phyloP scores from a whole-genome alignment of 768 basidiomycete species.

The Leucogyrophana mollusca region DNA sequence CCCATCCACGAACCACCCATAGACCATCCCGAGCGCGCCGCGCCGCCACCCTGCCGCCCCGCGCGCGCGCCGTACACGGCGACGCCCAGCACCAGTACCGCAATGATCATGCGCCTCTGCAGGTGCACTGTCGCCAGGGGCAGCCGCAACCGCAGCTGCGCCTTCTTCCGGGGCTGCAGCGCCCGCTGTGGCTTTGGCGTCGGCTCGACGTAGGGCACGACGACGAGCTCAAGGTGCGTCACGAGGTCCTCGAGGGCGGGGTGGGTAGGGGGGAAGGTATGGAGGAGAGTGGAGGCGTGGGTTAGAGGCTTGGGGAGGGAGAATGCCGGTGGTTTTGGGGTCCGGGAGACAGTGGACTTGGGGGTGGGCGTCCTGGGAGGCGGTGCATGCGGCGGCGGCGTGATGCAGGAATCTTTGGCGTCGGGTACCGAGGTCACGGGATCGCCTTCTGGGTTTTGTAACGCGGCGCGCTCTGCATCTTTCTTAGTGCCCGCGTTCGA shows the following conservation, averaged over 20 bases:
- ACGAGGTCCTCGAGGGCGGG: conserved; percentile 66
- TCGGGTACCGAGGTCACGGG: no score
- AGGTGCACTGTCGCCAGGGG: conserved; percentile 3
- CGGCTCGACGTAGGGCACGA: conserved; percentile 30
- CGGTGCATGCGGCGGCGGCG: neutral
- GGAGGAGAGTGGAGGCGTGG: conserved; percentile 57
- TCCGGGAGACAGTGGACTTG: neutral
- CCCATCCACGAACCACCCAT: conserved; percentile 20
- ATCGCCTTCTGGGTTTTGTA: no score
- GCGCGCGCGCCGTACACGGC: conserved; percentile 18
- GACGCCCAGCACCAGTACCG: conserved; percentile 6
- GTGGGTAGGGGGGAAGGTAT: conserved; percentile 59
- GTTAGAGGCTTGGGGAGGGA: conserved; percentile 51
- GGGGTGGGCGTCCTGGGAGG: conserved; percentile 1
- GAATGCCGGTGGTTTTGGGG: conserved; percentile 25
- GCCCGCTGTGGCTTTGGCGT: conserved; percentile 11
- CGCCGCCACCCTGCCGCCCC: conserved; percentile 6
- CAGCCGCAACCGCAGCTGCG: no score
- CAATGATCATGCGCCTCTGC: conserved; percentile 35
- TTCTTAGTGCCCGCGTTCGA: no score
- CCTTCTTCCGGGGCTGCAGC: conserved; percentile 8
- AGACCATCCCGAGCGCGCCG: conserved; percentile 15
- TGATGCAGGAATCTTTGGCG: neutral
- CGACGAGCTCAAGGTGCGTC: conserved; percentile 50
- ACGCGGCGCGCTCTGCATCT: no score